phyloP scores from a whole-genome alignment of 129 eudicot species.

The Glebionis coronaria region DNA sequence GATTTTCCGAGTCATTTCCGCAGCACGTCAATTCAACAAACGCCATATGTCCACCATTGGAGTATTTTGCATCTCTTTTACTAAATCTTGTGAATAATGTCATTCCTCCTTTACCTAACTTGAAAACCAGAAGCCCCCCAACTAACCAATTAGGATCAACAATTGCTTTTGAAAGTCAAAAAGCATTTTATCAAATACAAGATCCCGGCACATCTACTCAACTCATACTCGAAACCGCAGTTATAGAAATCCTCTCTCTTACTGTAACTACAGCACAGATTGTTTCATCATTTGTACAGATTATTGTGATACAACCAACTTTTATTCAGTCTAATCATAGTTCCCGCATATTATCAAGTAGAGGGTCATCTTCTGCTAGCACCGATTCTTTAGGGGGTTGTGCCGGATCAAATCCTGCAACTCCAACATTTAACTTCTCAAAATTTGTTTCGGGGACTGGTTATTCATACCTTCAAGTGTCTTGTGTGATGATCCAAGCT shows the following conservation, averaged over 20 bases:
- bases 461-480: conserved; percentile 64
- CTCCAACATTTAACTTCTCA: conserved; percentile 42
- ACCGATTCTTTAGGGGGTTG: conserved; percentile 52
- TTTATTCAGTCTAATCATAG: conserved; percentile 64
- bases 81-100: conserved; percentile 59
- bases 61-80: conserved; percentile 68
- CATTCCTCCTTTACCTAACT: conserved; percentile 56
- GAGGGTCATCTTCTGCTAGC: conserved; percentile 44
- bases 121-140: conserved; percentile 40
- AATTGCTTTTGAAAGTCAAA: conserved; percentile 48
- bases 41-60: conserved; percentile 62
- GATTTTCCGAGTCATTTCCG: conserved; percentile 78
- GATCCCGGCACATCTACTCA: conserved; percentile 87
- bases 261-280: conserved; percentile 69
- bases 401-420: conserved; percentile 45
- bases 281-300: conserved; percentile 71
- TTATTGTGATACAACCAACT: conserved; percentile 73
- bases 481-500: conserved; percentile 83
- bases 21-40: conserved; percentile 56
- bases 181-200: conserved; percentile 76
- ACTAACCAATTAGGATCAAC: conserved; percentile 45
- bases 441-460: conserved; percentile 66
- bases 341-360: conserved; percentile 38
- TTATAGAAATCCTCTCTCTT: conserved; percentile 79
- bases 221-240: conserved; percentile 83